Evolutionary conservation across 179 eudicot species (phyloP).

Genomic region (Vitellaria paradoxa): DNA sequence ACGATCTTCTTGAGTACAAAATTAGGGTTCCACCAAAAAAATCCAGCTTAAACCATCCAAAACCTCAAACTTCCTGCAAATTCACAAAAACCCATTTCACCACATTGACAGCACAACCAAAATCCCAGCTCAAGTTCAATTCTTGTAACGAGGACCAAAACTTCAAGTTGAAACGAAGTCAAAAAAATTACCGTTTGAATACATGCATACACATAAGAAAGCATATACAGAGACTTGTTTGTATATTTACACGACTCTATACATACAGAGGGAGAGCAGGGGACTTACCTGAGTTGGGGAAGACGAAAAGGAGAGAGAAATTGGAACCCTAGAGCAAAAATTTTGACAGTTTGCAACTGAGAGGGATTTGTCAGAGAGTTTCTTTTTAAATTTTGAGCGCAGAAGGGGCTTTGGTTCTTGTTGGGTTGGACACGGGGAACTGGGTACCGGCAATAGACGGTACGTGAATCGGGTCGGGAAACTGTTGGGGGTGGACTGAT

Average conservation of each 20-base stretch:
- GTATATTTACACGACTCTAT: neutral
- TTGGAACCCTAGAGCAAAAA: constrained; percentile 10
- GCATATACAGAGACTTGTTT: neutral
- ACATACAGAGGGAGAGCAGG: neutral
- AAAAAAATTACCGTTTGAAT: neutral
- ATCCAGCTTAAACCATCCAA: constrained; percentile 4
- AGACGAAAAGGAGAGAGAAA: neutral
- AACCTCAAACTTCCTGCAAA: constrained; percentile 7
- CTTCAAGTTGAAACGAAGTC: neutral
- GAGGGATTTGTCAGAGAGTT: constrained; percentile 8
- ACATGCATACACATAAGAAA: neutral
- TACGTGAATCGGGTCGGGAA: too few species aligned
- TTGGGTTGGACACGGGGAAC: neutral
- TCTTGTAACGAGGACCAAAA: neutral
- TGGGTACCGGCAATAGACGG: neutral
- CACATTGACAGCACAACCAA: constrained; percentile 3
- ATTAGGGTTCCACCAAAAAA: constrained; percentile 13
- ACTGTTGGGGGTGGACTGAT: neutral
- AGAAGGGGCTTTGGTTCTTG: neutral
- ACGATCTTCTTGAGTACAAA: neutral
- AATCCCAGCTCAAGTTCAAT: neutral
- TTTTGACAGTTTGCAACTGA: neutral
- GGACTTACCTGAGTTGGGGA: constrained; percentile 9
- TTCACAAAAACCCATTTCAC: constrained; percentile 13
- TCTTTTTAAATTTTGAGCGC: constrained; percentile 7